Conservation (phyloP, 1,284 basidiomycete species). For the Xerocomus amazonicus region DNA sequence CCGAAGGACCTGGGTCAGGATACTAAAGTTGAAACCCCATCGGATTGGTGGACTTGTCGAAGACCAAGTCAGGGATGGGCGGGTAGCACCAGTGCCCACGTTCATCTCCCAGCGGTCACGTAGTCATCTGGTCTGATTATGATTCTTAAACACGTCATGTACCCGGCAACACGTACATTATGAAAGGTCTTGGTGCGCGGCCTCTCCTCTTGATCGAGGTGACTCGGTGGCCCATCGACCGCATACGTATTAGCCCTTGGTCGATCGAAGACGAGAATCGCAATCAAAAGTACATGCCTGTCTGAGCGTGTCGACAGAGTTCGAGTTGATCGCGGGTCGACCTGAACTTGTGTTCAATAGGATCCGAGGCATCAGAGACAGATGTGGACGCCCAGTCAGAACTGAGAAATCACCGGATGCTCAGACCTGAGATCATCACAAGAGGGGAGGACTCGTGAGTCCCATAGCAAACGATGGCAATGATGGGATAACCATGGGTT, state of each 20-base stretch:
- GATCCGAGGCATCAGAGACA: too few species aligned
- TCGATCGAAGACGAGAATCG: background rate
- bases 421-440: background rate
- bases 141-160: background rate
- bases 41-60: background rate
- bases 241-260: too few species aligned
- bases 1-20: background rate
- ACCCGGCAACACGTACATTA: background rate
- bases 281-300: background rate
- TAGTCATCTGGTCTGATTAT: background rate
- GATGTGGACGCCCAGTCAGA: background rate
- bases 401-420: too few species aligned
- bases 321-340: background rate
- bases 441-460: too few species aligned
- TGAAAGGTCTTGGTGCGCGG: too few species aligned
- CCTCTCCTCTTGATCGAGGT: background rate
- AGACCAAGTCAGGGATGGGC: background rate
- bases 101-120: background rate
- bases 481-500: background rate
- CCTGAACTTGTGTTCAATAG: background rate
- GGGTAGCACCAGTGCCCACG: background rate
- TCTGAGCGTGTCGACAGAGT: conserved; percentile 3
- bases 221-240: conserved; percentile 20
- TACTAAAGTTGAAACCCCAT: too few species aligned
- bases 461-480: too few species aligned